Base-by-base conservation (phyloP, 345 rosid genomes). In the Gynandropsis gynandra region DNA sequence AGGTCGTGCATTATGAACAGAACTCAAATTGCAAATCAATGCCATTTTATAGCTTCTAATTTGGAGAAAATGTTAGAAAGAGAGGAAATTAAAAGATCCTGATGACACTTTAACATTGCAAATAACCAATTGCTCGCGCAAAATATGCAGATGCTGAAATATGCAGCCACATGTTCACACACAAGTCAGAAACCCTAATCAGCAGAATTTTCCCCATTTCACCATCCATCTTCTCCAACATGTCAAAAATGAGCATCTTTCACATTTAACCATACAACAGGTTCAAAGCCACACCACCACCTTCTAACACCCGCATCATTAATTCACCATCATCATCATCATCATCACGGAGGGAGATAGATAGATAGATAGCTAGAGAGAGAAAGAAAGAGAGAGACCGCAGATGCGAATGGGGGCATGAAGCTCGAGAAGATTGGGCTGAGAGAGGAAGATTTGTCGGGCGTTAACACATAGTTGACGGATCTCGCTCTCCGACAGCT, bases 391-490 rank as follows among this genome's bases (percentile, higher is more conserved):
- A 65, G 42, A 52, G 58, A 36, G 47, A 89, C 92, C 98, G 51
- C 95, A 87, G 58, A 90, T 70, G 40, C 88, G 87, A 58, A 90
- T 61, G 4, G 98, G 98, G 59, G 96, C 89, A 61, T 61, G 78
- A 42, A 87, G 50, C 71, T 79, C 77, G 63, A 87, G 74, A 64
- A 89, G 96, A 65, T 24, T 76, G 39, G 97, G 96, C 63, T 85
- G 79, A 27, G 89, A 76, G 34, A 83, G 79, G 75, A 90, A 79
- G 71, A 84, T 80, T 76, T 90, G 92, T 42, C 96, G 89, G 18
- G 96, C 85, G 67, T 80, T 84, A 64, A 83, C 73, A 62, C 98
- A 90, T 40, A 90, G 82, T 74, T 84, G 98, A 52, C 98, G 95
- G 77, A 90, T 87, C 81, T 90, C 98, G 38, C 74, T 79, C 69